A percentile compares a stretch with the other conserved stretches of the same genome.
Evolutionary conservation across 2,329 filamentous ascomycete genomes (phyloP).

Genomic region (Beauveria sp.): DNA sequence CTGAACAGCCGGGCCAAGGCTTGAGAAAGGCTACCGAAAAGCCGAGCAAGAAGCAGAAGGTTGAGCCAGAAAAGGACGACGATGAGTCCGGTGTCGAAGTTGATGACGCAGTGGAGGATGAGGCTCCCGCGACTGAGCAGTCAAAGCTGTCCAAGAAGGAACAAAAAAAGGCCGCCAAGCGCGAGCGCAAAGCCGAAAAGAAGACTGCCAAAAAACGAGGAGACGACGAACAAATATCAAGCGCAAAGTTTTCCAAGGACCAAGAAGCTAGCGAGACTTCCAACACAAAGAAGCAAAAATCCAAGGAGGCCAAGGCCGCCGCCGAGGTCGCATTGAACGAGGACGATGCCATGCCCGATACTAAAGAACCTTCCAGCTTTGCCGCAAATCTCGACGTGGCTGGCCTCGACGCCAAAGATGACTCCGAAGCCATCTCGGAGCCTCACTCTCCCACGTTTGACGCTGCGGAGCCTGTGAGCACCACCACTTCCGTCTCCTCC

Average conservation of each 20-base stretch:
- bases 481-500: constrained; percentile 63
- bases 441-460: constrained; percentile 50
- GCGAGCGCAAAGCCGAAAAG: constrained; percentile 25
- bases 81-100: constrained; percentile 15
- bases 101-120: constrained; percentile 36
- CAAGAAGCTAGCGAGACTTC: constrained; percentile 26
- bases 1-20: constrained; percentile 57
- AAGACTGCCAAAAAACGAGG: constrained; percentile 33
- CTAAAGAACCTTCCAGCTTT: constrained; percentile 15
- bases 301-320: constrained; percentile 22
- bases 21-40: constrained; percentile 40
- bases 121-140: constrained; percentile 18
- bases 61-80: constrained; percentile 21
- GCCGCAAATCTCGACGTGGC: constrained; percentile 21
- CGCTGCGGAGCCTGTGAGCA: constrained; percentile 42
- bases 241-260: constrained; percentile 20
- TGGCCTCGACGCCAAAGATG: constrained; percentile 32
- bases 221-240: constrained; percentile 17
- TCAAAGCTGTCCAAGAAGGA: constrained; percentile 44
- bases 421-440: constrained; percentile 47
- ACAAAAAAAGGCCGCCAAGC: constrained; percentile 37
- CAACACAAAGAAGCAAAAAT: constrained; percentile 19
- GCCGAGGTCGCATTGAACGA: constrained; percentile 14
- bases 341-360: constrained; percentile 12
- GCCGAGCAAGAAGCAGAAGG: constrained; percentile 51